Evolutionary conservation across 1,284 basidiomycete genomes (phyloP).

Genomic region (Cystobasidium pallidum): DNA sequence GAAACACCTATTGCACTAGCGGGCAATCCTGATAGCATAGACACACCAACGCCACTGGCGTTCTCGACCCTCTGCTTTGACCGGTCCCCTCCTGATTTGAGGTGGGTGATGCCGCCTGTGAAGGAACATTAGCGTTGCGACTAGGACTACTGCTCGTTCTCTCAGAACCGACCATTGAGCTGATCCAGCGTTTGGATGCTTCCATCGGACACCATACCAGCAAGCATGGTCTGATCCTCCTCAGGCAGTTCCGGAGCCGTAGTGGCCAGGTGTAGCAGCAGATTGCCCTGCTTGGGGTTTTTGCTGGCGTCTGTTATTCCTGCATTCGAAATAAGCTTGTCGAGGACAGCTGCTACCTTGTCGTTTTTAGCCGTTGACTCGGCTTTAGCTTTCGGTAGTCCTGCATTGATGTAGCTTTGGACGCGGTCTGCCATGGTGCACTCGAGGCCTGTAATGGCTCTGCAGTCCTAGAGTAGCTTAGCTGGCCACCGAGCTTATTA

Average conservation of each 20-base stretch:
- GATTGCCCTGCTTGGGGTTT: conserved; percentile 42
- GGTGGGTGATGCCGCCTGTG: conserved; percentile 76
- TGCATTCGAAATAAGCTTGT: conserved; percentile 23
- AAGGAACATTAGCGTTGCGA: background rate
- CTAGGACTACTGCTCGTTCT: no score
- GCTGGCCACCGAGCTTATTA: background rate
- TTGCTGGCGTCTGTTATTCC: conserved; percentile 26
- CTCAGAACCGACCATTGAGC: conserved; percentile 68
- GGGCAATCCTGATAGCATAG: background rate
- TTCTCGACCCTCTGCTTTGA: conserved; percentile 76
- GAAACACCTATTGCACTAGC: background rate
- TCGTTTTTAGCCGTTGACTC: conserved; percentile 42
- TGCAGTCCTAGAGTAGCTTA: background rate
- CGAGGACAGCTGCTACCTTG: conserved; percentile 22
- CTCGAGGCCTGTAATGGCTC: background rate
- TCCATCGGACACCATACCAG: conserved; percentile 67
- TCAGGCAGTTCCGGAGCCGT: conserved; percentile 62
- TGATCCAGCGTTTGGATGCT: conserved; percentile 83
- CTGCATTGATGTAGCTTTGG: conserved; percentile 33
- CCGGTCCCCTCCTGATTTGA: conserved; percentile 67
- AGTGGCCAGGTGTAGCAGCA: conserved; percentile 41
- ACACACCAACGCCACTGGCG: conserved; percentile 85
- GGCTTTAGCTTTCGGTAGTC: conserved; percentile 42
- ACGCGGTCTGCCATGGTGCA: conserved; percentile 24
- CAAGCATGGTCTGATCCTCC: conserved; percentile 70